phyloP scores from a whole-genome alignment of 108 stramenopile genomes.

The Cyclotella choctawhatcheeana region DNA sequence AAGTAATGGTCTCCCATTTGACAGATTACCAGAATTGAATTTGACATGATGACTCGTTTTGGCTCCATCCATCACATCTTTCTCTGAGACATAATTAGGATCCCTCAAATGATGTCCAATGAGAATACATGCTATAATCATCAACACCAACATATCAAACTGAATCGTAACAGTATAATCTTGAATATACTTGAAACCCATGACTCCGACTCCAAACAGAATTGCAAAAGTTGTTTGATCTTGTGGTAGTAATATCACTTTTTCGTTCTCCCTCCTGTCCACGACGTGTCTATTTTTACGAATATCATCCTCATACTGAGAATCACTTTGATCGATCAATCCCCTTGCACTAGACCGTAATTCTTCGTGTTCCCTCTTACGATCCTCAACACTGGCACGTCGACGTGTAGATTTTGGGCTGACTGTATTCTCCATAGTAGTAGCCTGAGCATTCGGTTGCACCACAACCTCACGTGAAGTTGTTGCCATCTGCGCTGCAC shows the following conservation, averaged over 20 bases:
- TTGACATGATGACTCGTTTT: too few species aligned
- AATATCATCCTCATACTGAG: background rate
- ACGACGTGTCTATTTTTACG: background rate
- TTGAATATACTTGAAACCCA: slow-evolving; percentile 38
- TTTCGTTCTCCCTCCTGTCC: background rate
- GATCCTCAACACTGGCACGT: slow-evolving; percentile 14
- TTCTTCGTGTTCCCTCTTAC: background rate
- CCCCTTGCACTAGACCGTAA: background rate
- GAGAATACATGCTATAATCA: slow-evolving; percentile 30
- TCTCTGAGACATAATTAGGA: background rate
- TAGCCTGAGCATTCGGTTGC: background rate
- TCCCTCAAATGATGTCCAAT: slow-evolving; percentile 43
- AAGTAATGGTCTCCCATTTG: background rate
- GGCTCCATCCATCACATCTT: background rate
- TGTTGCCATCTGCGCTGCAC: background rate
- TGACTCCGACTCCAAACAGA: slow-evolving; percentile 16
- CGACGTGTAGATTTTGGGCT: slow-evolving; percentile 3
- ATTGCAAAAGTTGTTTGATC: slow-evolving; percentile 31
- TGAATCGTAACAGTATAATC: slow-evolving; percentile 17
- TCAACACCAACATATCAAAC: slow-evolving; percentile 26
- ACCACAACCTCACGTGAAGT: background rate
- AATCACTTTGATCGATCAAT: background rate
- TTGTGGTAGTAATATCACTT: slow-evolving; percentile 18
- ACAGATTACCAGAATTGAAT: too few species aligned
- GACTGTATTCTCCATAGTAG: background rate